phyloP scores from a whole-genome alignment of 75 land plant genomes.

The Isoetes taiwanensis region DNA sequence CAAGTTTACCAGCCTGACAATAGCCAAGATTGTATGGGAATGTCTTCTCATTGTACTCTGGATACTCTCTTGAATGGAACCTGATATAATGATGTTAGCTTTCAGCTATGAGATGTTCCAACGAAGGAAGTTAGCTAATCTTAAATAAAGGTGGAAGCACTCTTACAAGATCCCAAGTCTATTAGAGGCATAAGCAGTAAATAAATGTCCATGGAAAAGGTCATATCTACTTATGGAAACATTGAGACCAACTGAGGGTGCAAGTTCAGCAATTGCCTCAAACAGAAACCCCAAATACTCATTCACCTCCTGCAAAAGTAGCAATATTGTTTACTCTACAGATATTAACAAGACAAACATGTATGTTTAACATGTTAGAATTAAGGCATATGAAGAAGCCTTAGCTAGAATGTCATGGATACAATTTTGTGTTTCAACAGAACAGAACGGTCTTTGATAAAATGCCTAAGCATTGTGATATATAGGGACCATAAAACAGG shows the following conservation, averaged over 20 bases:
- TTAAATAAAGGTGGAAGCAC: not conserved
- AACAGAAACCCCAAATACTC: constrained; percentile 68
- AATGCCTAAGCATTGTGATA: not conserved
- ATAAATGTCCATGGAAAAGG: constrained; percentile 90
- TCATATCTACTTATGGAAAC: constrained; percentile 75
- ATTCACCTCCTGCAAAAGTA: constrained; percentile 50
- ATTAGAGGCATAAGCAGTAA: constrained; percentile 46
- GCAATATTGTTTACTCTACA: not conserved
- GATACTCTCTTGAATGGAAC: constrained; percentile 91
- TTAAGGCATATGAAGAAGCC: not conserved
- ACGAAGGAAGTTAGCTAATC: not conserved
- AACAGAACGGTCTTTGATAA: not conserved
- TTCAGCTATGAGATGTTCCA: not conserved
- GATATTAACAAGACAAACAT: not conserved
- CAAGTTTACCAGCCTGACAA: constrained; percentile 65
- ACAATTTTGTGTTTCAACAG: not conserved
- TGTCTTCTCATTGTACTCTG: constrained; percentile 45
- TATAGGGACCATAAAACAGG: too few relatives aligned
- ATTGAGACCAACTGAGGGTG: constrained; percentile 60
- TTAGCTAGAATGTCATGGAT: not conserved
- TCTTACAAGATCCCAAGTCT: constrained; percentile 93
- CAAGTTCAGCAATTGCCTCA: constrained; percentile 49
- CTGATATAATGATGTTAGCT: constrained; percentile 18
- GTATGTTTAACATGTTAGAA: not conserved
- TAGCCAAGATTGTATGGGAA: constrained; percentile 80